Base-by-base conservation (phyloP, 2,329 filamentous ascomycete species). In the Stemphylium lycopersici region DNA sequence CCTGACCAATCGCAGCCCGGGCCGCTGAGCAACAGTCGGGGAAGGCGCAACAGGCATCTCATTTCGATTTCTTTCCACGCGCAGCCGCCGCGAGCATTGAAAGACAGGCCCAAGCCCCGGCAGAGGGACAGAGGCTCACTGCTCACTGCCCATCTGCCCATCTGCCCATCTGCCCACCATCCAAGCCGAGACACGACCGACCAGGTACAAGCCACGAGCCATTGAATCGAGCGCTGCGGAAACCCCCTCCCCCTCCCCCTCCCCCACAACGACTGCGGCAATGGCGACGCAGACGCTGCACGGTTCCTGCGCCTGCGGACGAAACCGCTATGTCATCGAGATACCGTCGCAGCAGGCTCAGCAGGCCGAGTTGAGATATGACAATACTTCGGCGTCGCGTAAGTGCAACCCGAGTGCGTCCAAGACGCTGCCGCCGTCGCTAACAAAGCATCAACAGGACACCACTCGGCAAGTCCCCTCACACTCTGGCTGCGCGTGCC, bases 401-500 rank as follows among this genome's bases (percentile, higher is more conserved):
- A 85, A 77, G 90, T 84, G 43, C 34, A 15, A 29, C 48, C 44
- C 13, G 13, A 20, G 15, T 24, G 33, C 18, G n/a, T 16, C 31
- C 41, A 31, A 31, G 20, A 45, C 24, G 24, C 29, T 41, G 16
- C 33, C 26, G 16, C 33, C 26, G 3, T 29, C 38, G 18, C 43
- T 41, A 48, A 49, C 44, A 22, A 33, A 15, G n/a, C 29, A 2
- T 20, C 4, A 6, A 33, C 58, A 90, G 83, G 84, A 79, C 76
- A 80, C 69, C 83, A 86, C 22, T 84, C 90, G 62, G 89, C 87
- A 22, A 84, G 87, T 29, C 90, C 90, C 13, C 80, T 96, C 43
- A 87, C 90, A 1, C 88, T 90, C 59, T 96, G 90, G 82, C 86
- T 96, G 41, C 88, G 90, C 64, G 87, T 96, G 2, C 93, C 92